Evolutionary conservation across 2,329 filamentous ascomycete genomes (phyloP), one percentile per base, ranked within the genome.

Genomic region (Alternaria sp.): DNA sequence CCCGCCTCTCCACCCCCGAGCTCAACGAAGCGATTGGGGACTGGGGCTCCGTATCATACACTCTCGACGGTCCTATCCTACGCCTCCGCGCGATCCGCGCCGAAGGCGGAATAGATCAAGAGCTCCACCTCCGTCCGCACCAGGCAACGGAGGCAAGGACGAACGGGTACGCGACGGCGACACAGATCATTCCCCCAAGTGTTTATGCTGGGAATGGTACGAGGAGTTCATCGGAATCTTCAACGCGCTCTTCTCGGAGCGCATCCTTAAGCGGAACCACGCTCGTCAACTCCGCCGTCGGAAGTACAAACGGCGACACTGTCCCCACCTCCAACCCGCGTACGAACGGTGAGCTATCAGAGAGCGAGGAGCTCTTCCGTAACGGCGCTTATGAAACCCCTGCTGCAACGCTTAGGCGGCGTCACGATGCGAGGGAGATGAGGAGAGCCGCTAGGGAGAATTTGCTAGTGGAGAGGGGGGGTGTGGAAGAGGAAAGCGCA

Each of bases 141-240:
- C 28, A 3, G 3, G 30, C 30, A 4, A 36, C 30, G 6, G 32
- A 5, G 0, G 15, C 32, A 9, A 36, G 15, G 4, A n/a, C 32
- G 0, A 40, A 40, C 5, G 15, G 32, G 32, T 40, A 40, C 32
- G 32, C 32, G 1, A 40, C 32, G 5, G 32, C 32, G 2, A 40
- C 2, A 0, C 32, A 40, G 1, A n/a, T 40, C 2, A 40, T 40
- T 1, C 32, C 32, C 15, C 32, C 32, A 5, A n/a, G 32, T 40
- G 0, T 40, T 0, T 40, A 40, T 40, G 0, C 10, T 1, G 2
- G 15, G 2, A 10, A 40, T 40, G 32, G 0, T 0, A n/a, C 15
- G 36, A 17, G 36, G 5, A 40, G 1, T 6, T 40, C 36, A 17
- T 40, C 36, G 1, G 19, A 46, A 12, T 46, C 44, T 23, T 46